Conservation (phyloP, 371 early-diverging fungal species). For the Mucor lusitanicus region DNA sequence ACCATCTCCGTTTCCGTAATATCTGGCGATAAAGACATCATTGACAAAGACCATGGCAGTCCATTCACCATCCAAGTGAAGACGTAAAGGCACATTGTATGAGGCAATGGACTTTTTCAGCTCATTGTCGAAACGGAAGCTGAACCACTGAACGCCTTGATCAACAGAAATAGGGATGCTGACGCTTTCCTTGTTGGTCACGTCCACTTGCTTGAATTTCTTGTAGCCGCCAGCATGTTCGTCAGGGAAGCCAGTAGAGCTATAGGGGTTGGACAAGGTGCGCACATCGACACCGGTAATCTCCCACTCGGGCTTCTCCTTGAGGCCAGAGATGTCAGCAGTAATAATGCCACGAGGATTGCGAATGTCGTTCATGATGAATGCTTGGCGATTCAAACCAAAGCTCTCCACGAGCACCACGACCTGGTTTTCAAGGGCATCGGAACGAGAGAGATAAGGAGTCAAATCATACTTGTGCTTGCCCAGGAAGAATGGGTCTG, state of each 20-base stretch:
- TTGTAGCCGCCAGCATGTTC: slow-evolving; percentile 43
- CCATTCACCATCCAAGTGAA: slow-evolving; percentile 65
- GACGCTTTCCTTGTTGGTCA: slow-evolving; percentile 4
- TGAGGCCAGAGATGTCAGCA: slow-evolving; percentile 53
- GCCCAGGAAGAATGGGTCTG: slow-evolving; percentile 66
- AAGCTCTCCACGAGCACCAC: slow-evolving; percentile 76
- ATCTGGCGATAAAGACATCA: slow-evolving; percentile 64
- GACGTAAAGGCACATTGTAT: slow-evolving; percentile 60
- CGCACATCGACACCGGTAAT: slow-evolving; percentile 83
- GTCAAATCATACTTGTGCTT: slow-evolving; percentile 49
- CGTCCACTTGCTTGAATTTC: slow-evolving; percentile 16
- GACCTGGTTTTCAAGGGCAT: slow-evolving; percentile 54
- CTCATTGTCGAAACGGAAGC: slow-evolving; percentile 36
- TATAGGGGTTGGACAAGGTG: slow-evolving; percentile 54
- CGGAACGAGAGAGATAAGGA: slow-evolving; percentile 24
- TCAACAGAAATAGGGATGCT: slow-evolving; percentile 18
- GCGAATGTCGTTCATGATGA: slow-evolving; percentile 76
- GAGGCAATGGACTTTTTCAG: slow-evolving; percentile 21
- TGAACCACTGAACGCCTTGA: slow-evolving; percentile 43
- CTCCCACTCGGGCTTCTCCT: slow-evolving; percentile 50
- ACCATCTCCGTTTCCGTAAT: slow-evolving; percentile 75
- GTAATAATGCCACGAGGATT: slow-evolving; percentile 77
- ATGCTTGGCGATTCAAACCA: slow-evolving; percentile 76
- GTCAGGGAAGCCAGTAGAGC: slow-evolving; percentile 77
- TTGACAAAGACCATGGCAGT: slow-evolving; percentile 70